phyloP scores from a whole-genome alignment of 2,329 filamentous ascomycete species.

The Neodidymelliopsis sp. region DNA sequence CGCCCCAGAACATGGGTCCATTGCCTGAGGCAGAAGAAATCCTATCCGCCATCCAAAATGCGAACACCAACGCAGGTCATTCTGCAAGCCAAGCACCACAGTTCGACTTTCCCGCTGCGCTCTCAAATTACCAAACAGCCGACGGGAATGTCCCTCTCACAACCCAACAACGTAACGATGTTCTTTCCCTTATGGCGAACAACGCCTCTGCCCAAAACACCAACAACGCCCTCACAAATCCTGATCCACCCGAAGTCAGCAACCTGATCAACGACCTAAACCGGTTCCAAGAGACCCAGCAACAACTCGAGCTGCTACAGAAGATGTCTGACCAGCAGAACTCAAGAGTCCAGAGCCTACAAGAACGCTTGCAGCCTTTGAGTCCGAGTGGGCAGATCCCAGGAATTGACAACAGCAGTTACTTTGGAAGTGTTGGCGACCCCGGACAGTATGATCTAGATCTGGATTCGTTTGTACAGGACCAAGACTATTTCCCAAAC shows the following conservation, averaged over 20 bases:
- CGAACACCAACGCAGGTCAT: constrained; percentile 51
- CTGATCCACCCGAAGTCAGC: constrained; percentile 62
- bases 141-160: constrained; percentile 57
- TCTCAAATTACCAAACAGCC: constrained; percentile 57
- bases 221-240: constrained; percentile 66
- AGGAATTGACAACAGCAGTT: constrained; percentile 53
- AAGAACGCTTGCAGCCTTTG: constrained; percentile 76
- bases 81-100: constrained; percentile 41
- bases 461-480: constrained; percentile 65
- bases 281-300: constrained; percentile 71
- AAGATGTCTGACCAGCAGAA: constrained; percentile 82
- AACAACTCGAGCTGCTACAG: constrained; percentile 80
- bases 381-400: constrained; percentile 82
- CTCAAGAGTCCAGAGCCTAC: constrained; percentile 76
- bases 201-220: constrained; percentile 51
- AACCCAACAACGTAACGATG: constrained; percentile 55
- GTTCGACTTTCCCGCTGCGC: constrained; percentile 56
- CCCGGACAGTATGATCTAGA: constrained; percentile 57
- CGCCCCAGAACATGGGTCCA: constrained; percentile 44
- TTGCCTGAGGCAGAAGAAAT: constrained; percentile 56
- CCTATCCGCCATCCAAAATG: constrained; percentile 58
- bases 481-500: constrained; percentile 60
- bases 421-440: constrained; percentile 51
- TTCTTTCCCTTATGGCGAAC: constrained; percentile 58
- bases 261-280: constrained; percentile 66